These are phyloP conservation scores for Boehmeria nivea DNA, from an alignment of 306 rosid genomes.

Conservation along the genomic window DNA sequence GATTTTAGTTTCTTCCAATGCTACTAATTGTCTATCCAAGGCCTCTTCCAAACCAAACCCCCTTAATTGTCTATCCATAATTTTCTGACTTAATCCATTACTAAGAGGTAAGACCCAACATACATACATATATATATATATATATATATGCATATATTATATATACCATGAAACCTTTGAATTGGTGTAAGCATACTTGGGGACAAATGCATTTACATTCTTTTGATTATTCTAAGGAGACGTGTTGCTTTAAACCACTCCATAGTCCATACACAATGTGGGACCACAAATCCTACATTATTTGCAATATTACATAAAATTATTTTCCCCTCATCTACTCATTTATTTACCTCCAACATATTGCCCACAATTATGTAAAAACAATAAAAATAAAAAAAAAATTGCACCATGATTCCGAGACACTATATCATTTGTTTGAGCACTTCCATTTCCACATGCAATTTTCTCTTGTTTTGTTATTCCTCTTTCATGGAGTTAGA, in stretches of 20 bases:
- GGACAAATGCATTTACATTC: constrained; percentile 1
- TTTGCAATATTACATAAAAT: not conserved
- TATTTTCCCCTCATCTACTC: not conserved
- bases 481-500: too few relatives aligned
- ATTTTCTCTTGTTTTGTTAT: not conserved
- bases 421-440: too few relatives aligned
- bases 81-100: not conserved
- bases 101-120: not conserved
- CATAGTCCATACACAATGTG: not conserved
- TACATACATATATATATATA: too few relatives aligned
- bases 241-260: constrained; percentile 4
- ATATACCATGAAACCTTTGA: not conserved
- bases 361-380: not conserved
- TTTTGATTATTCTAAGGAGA: constrained; percentile 7
- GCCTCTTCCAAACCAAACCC: not conserved
- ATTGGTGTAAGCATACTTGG: constrained; percentile 2
- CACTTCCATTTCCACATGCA: not conserved
- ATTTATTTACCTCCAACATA: not conserved
- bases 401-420: too few relatives aligned
- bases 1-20: not conserved
- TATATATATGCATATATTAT: too few relatives aligned
- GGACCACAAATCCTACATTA: not conserved
- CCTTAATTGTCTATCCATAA: not conserved
- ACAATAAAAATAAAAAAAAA: too few relatives aligned
- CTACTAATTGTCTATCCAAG: not conserved